Base-by-base conservation (phyloP, 495 filamentous ascomycete species). In the Jackrogersella multiformis region DNA sequence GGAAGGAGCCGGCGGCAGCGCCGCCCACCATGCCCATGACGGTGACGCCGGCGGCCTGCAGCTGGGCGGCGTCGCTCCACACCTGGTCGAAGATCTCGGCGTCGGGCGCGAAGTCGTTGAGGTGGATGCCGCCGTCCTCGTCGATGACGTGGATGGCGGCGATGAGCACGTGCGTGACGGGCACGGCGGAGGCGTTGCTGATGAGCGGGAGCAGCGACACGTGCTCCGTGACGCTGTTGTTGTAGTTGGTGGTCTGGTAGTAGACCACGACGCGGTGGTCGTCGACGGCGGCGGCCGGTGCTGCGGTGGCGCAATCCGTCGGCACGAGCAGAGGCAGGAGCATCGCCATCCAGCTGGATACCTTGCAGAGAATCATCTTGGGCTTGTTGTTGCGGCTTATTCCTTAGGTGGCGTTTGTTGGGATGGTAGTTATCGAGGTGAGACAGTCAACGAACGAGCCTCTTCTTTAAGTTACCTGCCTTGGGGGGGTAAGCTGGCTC, bases 1-100 rank as follows among this genome's bases (percentile, higher is more conserved):
- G 36, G 75, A 84, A 96, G 10, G 84, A 84, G 18, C 92, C 92
- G 49, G 75, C 78, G 0, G 90, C 92, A 5, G 92, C 91, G n/a
- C 92, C 92, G 38, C 92, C 92, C 0, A 96, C 79, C 92, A 96
- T 94, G 59, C 87, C 88, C 70, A 93, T 86, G 38, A 95, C 82
- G 66, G 87, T 89, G 66, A 95, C 81, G 20, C 90, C 90, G 12
- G 77, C 73, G 16, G 81, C 81, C 69, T 93, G 88, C 12, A 85
- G 73, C 35, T 79, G 60, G 7, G 79, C 80, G 12, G 89, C 81
- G 70, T 94, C 91, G 24, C 79, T 80, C 90, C 91, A 94, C 12
- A 94, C 77, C 0, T 77, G 77, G 51, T 84, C 74, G 73, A 86
- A 89, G 38, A 81, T 77, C 2, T 86, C 70, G 64, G 83, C 68